Base-by-base conservation (phyloP, 208 protist species). In the Sergeia podlipaevii region DNA sequence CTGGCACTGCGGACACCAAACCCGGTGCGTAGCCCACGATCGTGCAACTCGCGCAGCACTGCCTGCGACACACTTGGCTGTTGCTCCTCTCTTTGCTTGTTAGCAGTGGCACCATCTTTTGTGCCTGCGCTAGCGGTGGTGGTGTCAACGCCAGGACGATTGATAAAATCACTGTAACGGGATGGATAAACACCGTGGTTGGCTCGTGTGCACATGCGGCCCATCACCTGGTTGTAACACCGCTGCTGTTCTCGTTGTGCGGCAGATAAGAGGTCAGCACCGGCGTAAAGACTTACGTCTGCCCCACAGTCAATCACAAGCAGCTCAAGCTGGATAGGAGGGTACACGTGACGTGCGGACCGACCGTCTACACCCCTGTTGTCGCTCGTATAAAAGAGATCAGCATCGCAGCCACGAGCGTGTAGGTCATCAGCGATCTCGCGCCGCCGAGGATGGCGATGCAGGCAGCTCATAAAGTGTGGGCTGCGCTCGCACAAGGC, bases 211-310 rank as follows among this genome's bases (percentile, higher is more conserved):
- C 52, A 34, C 49, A 61, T 38, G 20, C 52, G 51, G 2, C 52
- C 61, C 1, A 64, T 52, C 26, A 69, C 64, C 26, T 74, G 58
- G 27, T 65, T 29, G 28, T 64, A 69, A 7, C 60, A 53, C 17
- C 58, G 60, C 20, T 58, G 60, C 55, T 63, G 54, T 50, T 55
- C 58, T 18, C 67, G 67, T 29, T 53, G 38, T 10, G 67, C 60
- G 13, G 70, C 56, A 17, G 54, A 43, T 36, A 64, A 60, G 44
- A 85, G 58, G 46, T 85, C 77, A 2, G 59, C 64, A 0, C 77
- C 77, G 36, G 74, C 73, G 49, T 85, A 85, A 0, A 85, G 49
- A 18, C 74, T 63, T 18, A 70, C 33, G 60, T 63, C 66, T 10
- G 68, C 13, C 50, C 70, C 55, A 47, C 73, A 80, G 39, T 69